phyloP scores from a whole-genome alignment of 257 asterid species.

The Ocimum tenuiflorum region DNA sequence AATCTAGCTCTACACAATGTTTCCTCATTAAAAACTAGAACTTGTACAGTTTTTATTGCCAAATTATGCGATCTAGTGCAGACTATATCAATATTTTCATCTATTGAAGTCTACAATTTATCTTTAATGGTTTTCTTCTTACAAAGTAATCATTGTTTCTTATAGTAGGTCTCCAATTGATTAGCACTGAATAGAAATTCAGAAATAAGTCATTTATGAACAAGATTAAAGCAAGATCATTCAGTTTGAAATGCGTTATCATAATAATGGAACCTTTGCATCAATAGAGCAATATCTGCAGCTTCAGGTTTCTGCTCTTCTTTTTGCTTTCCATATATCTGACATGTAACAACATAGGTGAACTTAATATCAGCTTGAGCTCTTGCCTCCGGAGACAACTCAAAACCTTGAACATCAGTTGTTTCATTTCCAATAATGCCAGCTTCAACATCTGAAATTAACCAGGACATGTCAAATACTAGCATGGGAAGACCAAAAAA shows the following conservation, averaged over 20 bases:
- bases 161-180: background rate
- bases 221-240: background rate
- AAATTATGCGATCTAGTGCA: constrained; percentile 4
- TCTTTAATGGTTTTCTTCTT: background rate
- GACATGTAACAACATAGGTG: constrained; percentile 87
- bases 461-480: constrained; percentile 15
- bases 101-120: constrained; percentile 10
- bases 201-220: background rate
- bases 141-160: background rate
- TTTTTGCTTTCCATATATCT: constrained; percentile 78
- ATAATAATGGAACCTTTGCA: constrained; percentile 68
- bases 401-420: constrained; percentile 67
- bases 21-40: background rate
- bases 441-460: constrained; percentile 59
- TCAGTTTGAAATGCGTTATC: constrained; percentile 14
- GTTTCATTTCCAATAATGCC: constrained; percentile 40
- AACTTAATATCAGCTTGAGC: constrained; percentile 94
- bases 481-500: constrained; percentile 1
- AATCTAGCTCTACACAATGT: background rate
- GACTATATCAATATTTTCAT: background rate
- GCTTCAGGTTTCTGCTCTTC: constrained; percentile 95
- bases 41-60: background rate
- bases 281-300: constrained; percentile 88
- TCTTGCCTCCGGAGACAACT: constrained; percentile 94
- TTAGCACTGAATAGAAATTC: background rate